A percentile compares a stretch with the other conserved stretches of the same genome.
phyloP scores from a whole-genome alignment of 345 rosid genomes.

The Lenwebbia sp. region DNA sequence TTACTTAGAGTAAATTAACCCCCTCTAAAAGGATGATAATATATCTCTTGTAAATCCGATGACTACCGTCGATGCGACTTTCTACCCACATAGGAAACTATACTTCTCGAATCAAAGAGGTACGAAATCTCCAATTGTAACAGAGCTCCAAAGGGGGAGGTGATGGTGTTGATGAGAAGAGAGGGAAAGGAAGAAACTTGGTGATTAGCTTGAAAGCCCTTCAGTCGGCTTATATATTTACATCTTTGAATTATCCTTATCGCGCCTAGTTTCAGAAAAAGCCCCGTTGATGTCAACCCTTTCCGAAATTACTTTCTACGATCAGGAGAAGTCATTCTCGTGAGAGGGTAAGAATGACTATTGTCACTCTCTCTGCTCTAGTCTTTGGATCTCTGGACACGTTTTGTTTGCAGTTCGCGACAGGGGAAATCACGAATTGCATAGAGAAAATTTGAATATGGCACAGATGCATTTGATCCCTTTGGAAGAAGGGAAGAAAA shows the following conservation, averaged over 20 bases:
- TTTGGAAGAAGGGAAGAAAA: neutral
- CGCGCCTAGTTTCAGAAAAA: neutral
- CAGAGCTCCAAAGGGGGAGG: neutral
- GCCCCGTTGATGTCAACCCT: neutral
- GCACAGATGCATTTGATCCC: neutral
- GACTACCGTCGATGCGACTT: neutral
- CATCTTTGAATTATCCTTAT: too few species aligned
- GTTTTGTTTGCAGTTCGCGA: neutral
- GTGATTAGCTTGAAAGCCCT: neutral
- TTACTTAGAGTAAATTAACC: neutral
- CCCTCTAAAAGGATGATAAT: neutral
- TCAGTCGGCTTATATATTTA: too few species aligned
- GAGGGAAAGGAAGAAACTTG: neutral
- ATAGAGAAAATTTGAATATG: neutral
- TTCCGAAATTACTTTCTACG: neutral
- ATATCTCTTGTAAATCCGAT: neutral
- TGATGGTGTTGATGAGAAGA: neutral
- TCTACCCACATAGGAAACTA: neutral
- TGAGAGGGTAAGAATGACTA: neutral
- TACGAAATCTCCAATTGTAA: neutral
- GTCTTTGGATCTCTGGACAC: neutral
- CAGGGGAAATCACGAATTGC: neutral
- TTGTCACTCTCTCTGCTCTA: neutral
- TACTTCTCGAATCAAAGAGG: too few species aligned
- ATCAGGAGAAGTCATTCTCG: neutral